These are phyloP conservation scores for Hymenoscyphus albidus DNA, from an alignment of 2,329 filamentous ascomycete species.

Conservation along the genomic window DNA sequence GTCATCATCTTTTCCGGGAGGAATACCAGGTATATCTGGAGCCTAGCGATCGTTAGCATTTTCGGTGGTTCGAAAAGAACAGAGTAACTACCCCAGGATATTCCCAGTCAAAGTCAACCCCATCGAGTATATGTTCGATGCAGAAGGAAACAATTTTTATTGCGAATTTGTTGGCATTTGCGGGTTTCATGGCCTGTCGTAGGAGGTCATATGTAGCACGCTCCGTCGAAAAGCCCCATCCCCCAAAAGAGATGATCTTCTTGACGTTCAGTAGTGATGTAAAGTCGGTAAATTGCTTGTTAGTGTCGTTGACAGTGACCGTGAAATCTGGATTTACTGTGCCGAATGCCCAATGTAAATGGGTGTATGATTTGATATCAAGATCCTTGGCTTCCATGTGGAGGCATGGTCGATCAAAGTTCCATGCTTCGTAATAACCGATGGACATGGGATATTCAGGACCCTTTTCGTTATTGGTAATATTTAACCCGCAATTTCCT, in stretches of 20 bases:
- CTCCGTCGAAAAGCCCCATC: constrained; percentile 42
- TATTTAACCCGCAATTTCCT: constrained; percentile 24
- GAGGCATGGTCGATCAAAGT: constrained; percentile 32
- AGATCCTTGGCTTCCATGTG: constrained; percentile 28
- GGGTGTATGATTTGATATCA: constrained; percentile 27
- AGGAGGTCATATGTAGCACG: constrained; percentile 39
- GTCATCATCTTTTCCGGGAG: too few relatives aligned
- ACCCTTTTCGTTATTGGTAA: constrained; percentile 32
- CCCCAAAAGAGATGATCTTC: constrained; percentile 43
- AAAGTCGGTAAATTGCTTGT: constrained; percentile 37
- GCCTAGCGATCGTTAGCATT: too few relatives aligned
- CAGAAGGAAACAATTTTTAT: not conserved
- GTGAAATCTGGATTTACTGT: constrained; percentile 34
- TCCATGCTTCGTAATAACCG: constrained; percentile 37
- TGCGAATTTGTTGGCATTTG: constrained; percentile 36
- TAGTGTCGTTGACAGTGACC: constrained; percentile 26
- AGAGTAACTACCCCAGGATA: constrained; percentile 30
- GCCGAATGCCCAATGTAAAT: constrained; percentile 39
- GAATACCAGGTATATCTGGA: too few relatives aligned
- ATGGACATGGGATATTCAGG: constrained; percentile 27
- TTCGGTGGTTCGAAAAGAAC: constrained; percentile 18
- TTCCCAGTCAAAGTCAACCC: constrained; percentile 4
- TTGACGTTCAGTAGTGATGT: constrained; percentile 33
- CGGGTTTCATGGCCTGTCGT: constrained; percentile 34
- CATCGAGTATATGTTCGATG: not conserved